phyloP scores from a whole-genome alignment of 2,329 filamentous ascomycete species.

The Apiospora saccharicola region DNA sequence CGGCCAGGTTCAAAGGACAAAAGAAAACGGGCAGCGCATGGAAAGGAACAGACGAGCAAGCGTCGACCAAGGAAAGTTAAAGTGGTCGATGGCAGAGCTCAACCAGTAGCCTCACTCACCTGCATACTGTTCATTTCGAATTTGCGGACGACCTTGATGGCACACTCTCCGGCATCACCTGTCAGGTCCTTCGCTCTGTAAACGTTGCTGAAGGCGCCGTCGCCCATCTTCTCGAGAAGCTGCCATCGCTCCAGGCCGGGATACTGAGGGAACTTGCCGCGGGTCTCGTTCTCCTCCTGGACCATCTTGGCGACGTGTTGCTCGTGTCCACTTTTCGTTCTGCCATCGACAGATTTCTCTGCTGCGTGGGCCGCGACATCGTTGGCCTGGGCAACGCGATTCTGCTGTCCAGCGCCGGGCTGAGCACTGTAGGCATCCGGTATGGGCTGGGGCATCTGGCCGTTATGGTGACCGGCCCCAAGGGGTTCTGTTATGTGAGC shows the following conservation, averaged over 20 bases:
- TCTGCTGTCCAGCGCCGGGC: conserved; percentile 63
- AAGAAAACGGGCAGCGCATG: conserved; percentile 38
- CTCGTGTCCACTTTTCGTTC: conserved; percentile 59
- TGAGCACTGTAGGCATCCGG: conserved; percentile 68
- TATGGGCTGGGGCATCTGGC: conserved; percentile 50
- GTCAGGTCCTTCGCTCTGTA: conserved; percentile 84
- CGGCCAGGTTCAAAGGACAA: conserved; percentile 39
- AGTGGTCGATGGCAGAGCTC: conserved; percentile 38
- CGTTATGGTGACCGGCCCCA: conserved; percentile 48
- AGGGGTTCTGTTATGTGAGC: conserved; percentile 53
- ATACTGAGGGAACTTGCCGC: conserved; percentile 85
- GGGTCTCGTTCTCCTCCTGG: conserved; percentile 88
- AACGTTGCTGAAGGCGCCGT: conserved; percentile 98
- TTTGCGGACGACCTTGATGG: conserved; percentile 98
- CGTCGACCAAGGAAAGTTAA: conserved; percentile 21
- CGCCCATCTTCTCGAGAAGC: conserved; percentile 95
- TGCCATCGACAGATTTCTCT: conserved; percentile 60
- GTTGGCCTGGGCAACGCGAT: conserved; percentile 73
- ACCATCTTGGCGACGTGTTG: conserved; percentile 84
- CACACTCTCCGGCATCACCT: conserved; percentile 79
- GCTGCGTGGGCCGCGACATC: conserved; percentile 69
- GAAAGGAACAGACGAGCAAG: conserved; percentile 32
- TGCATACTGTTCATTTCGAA: conserved; percentile 99
- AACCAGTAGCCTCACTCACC: conserved; percentile 70
- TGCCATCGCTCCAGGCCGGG: conserved; percentile 87